These are phyloP conservation scores for Sergeia podlipaevii DNA, from an alignment of 208 protist species.

Conservation along the genomic window DNA sequence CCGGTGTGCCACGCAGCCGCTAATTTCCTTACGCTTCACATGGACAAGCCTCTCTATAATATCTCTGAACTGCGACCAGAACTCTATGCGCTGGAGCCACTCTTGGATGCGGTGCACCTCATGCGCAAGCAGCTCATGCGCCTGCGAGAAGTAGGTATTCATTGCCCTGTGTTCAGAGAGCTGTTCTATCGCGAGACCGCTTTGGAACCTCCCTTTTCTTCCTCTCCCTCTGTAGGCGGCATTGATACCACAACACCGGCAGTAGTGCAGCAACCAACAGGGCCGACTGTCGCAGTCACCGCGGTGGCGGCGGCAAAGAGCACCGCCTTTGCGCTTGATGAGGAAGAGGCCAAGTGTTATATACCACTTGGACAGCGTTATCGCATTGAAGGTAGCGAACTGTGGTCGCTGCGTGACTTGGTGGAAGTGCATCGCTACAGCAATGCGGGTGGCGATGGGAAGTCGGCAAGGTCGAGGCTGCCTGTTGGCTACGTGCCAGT, in stretches of 20 bases:
- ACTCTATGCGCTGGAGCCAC: slow-evolving; percentile 12
- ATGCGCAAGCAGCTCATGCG: slow-evolving; percentile 25
- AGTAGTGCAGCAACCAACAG: no score
- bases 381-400: slow-evolving; percentile 24
- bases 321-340: not conserved
- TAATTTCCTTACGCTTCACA: slow-evolving; percentile 21
- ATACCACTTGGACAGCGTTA: slow-evolving; percentile 23
- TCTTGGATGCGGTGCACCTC: slow-evolving; percentile 11
- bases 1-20: slow-evolving; percentile 24
- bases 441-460: not conserved
- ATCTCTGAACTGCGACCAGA: slow-evolving; percentile 25
- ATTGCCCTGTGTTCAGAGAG: slow-evolving; percentile 18
- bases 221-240: no score
- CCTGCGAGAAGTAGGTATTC: slow-evolving; percentile 23
- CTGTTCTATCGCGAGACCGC: slow-evolving; percentile 24
- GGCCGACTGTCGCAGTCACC: no score
- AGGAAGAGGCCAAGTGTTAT: slow-evolving; percentile 3
- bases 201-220: not conserved
- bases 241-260: no score
- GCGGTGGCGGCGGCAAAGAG: slow-evolving; percentile 2
- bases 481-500: not conserved
- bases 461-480: not conserved
- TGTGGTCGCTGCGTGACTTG: slow-evolving; percentile 37
- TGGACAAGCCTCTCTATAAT: slow-evolving; percentile 23
- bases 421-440: slow-evolving; percentile 20